Base-by-base conservation (phyloP, 2,329 filamentous ascomycete species). In the Penicillium sp. region DNA sequence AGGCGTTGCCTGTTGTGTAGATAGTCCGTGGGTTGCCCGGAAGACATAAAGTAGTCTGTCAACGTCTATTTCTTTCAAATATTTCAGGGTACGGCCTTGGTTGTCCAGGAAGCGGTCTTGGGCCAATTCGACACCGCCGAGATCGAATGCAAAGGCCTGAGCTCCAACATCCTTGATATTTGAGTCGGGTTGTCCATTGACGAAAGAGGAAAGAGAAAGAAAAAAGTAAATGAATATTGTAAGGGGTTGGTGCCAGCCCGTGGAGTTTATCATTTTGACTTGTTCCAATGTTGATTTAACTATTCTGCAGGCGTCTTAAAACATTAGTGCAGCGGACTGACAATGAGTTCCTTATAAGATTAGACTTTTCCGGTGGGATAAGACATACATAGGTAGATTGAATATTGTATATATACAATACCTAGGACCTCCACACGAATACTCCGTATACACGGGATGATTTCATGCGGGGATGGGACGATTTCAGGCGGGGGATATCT, bases 61-160 rank as follows among this genome's bases (percentile, higher is more conserved):
- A 2, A 50, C 48, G 13, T 50, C 48, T 50, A 50, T 33, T 21
- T 41, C 48, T 25, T 43, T 50, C 36, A 82, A 68, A 60, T 82
- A 82, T 29, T 63, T 70, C 15, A 81, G 61, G 0, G 80, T 81
- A 13, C 80, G 76, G 31, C 77, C 72, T 60, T 82, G 76, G 62
- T 82, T 79, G 45, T 78, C 75, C 38, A 72, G 61, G 61, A 71
- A 79, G 16, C 78, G 74, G 38, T 57, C 41, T 53, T 57, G 54
- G 21, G 41, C 5, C 10, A 57, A 43, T 47, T 53, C 23, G 25
- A 57, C 38, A 1, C 45, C 45, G 11, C 52, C 52, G 34, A 54
- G 52, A 7, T 31, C 34, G 25, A 54, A 54, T 31, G 45, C 45
- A 41, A 50, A 54, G 4, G 52, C 52, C 38, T 50, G 48, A 9